Percentiles rank a stretch among this genome's conserved stretches.
Conservation (phyloP, 345 rosid genomes). For the Stellera chamaejasme region DNA sequence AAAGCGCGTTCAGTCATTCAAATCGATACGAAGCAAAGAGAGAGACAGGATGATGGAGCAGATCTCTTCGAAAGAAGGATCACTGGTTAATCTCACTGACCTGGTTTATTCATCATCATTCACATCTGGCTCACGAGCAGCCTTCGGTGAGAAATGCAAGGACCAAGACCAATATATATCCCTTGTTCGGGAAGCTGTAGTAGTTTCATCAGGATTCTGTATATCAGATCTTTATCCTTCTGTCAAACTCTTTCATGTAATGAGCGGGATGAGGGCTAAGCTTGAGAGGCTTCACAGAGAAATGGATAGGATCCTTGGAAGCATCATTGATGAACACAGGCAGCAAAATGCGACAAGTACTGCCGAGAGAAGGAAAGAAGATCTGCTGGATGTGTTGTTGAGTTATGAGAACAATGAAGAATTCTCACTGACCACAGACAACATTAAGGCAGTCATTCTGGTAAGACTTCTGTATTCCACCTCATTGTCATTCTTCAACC, state of each 20-base stretch:
- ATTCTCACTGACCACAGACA: not conserved
- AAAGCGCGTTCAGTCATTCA: not conserved
- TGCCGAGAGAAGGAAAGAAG: not conserved
- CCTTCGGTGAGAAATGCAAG: not conserved
- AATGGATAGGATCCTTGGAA: not conserved
- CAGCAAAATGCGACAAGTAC: too few relatives aligned
- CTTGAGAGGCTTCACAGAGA: not conserved
- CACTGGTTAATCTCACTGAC: not conserved
- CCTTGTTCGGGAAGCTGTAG: not conserved
- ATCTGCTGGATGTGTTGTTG: not conserved
- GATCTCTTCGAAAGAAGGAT: not conserved
- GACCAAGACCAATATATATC: not conserved
- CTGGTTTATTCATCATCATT: not conserved
- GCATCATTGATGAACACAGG: not conserved
- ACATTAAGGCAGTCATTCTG: not conserved
- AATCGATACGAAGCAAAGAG: not conserved
- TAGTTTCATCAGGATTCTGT: not conserved
- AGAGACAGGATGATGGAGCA: not conserved
- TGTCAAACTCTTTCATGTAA: conserved; percentile 27
- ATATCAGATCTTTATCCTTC: not conserved
- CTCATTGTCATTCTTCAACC: not conserved
- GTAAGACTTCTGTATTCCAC: not conserved
- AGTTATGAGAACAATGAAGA: not conserved
- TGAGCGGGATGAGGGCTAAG: conserved; percentile 18
- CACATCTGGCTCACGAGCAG: not conserved